Evolutionary conservation across 495 filamentous ascomycete genomes (phyloP), one percentile per base, ranked within the genome.

Genomic region (Trichoderma asperelloides): DNA sequence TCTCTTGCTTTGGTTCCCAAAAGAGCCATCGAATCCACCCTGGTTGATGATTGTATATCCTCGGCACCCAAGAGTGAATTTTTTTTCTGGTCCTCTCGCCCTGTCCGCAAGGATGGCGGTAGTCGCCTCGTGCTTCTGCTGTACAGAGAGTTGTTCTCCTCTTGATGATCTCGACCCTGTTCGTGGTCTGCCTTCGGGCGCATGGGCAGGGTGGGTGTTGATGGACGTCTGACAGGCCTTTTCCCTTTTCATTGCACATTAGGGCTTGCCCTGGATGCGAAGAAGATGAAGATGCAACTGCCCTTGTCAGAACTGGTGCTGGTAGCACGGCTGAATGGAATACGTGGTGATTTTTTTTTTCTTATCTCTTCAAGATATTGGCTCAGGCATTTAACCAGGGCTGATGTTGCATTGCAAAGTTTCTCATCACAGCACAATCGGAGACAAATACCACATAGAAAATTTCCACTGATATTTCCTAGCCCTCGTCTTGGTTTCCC

Each of bases 1-100:
- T 89, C 86, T 84, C 78, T 82, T 84, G 86, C 86, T 90, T 85
- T 86, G 84, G 87, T 89, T 81, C 88, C 85, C 85, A 90, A 85
- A 88, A 78, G 78, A 85, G 83, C 81, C 77, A 84, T 81, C 84
- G 82, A 85, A 77, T 78, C 82, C 80, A 84, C 82, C 82, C 82
- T 83, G 83, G 84, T 81, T 84, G 84, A 86, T 85, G 82, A 84
- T 69, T 78, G 60, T 28, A 80, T 78, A 83, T 84, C 84, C 84
- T 84, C 84, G 78, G 70, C 74, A 71, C 82, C 82, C 83, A 75
- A 85, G 83, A 85, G 84, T 86, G 82, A 86, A 81, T 68, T 71
- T 71, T 68, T 71, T 71, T 70, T 73, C 76, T 74, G 75, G 79
- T 78, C 78, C 78, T 81, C 74, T 84, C 79, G 79, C 55, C 66